phyloP scores from a whole-genome alignment of 1,284 basidiomycete species.

The Golubevia pallescens region DNA sequence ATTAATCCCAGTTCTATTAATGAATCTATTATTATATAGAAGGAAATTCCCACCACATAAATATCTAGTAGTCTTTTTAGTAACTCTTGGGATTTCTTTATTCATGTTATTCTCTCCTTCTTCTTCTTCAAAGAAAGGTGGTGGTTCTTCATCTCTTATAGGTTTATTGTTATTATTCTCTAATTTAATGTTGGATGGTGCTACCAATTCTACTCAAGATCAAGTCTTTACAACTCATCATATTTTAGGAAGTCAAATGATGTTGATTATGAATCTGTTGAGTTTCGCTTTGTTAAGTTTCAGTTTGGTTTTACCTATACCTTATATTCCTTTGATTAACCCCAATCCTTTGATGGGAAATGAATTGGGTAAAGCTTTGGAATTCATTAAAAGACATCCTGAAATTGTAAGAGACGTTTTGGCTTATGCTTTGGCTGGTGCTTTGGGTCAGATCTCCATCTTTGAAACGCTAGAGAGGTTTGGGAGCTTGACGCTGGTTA shows the following conservation, averaged over 20 bases:
- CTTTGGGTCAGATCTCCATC: slow-evolving; percentile 94
- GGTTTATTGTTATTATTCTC: slow-evolving; percentile 75
- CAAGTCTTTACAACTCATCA: slow-evolving; percentile 82
- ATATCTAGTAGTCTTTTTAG: slow-evolving; percentile 66
- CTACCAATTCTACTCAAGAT: slow-evolving; percentile 97
- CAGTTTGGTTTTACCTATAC: no score
- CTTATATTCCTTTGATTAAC: no score
- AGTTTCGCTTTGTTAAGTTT: no score
- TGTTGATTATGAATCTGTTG: slow-evolving; percentile 99
- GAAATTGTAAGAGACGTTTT: slow-evolving; percentile 77
- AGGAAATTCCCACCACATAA: slow-evolving; percentile 62
- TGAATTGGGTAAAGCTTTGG: slow-evolving; percentile 75
- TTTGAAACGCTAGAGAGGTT: slow-evolving; percentile 85
- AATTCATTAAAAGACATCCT: slow-evolving; percentile 81
- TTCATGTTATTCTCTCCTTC: slow-evolving; percentile 79
- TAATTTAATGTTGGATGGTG: slow-evolving; percentile 89
- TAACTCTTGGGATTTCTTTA: slow-evolving; percentile 88
- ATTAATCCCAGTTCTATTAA: slow-evolving; percentile 91
- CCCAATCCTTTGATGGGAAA: neutral
- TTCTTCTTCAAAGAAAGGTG: slow-evolving; percentile 21
- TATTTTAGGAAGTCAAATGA: slow-evolving; percentile 95
- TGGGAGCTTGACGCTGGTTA: slow-evolving; percentile 47
- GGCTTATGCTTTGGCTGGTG: slow-evolving; percentile 87
- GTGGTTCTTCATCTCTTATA: slow-evolving; percentile 24
- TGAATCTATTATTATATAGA: slow-evolving; percentile 75